Conservation (phyloP, 306 rosid species). For the Prunus mume region DNA sequence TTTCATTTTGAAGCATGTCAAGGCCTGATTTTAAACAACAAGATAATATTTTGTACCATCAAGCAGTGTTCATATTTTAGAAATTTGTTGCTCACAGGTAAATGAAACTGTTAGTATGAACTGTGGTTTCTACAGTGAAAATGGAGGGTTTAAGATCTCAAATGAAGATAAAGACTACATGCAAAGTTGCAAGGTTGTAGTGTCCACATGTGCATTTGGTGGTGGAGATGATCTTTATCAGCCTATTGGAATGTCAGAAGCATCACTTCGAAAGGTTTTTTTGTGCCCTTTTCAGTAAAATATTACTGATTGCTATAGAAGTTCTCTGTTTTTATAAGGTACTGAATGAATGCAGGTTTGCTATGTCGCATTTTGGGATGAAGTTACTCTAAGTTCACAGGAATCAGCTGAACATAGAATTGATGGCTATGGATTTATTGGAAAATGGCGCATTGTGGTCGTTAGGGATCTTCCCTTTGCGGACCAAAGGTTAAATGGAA, state of each 20-base stretch:
- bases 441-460: constrained; percentile 81
- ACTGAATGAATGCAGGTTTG: constrained; percentile 73
- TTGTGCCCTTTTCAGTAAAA: constrained; percentile 11
- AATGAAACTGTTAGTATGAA: constrained; percentile 56
- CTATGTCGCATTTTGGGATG: constrained; percentile 97
- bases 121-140: constrained; percentile 78
- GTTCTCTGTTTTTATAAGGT: constrained; percentile 35
- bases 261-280: constrained; percentile 71
- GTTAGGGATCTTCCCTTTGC: constrained; percentile 85
- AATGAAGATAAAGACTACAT: constrained; percentile 61
- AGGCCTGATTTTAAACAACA: not conserved
- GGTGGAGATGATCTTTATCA: constrained; percentile 99
- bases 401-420: constrained; percentile 54
- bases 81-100: constrained; percentile 47
- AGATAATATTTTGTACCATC: not conserved
- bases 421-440: constrained; percentile 66
- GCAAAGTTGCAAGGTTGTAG: constrained; percentile 68
- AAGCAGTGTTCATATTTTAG: not conserved
- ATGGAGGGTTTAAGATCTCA: constrained; percentile 84
- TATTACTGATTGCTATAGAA: constrained; percentile 12
- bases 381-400: constrained; percentile 70
- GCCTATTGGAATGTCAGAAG: constrained; percentile 84
- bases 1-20: not conserved
- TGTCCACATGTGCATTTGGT: constrained; percentile 97
- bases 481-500: constrained; percentile 95